These are phyloP conservation scores for Poteriospumella lacustris DNA, from an alignment of 108 stramenopile genomes.

Conservation along the genomic window DNA sequence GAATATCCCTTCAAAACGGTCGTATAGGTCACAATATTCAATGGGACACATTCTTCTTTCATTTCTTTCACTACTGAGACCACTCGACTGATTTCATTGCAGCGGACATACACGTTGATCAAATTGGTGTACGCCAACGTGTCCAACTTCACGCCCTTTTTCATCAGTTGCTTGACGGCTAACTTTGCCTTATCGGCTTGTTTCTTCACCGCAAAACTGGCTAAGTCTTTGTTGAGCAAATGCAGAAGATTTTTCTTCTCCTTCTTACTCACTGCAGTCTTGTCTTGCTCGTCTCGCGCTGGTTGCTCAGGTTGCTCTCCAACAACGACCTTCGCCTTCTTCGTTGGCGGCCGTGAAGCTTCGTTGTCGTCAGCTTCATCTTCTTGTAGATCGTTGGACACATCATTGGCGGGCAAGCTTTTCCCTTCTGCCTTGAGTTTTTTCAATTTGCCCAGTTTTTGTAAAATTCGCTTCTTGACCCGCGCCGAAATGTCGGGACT, in stretches of 20 bases:
- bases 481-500: not conserved
- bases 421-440: not conserved
- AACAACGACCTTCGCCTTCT: not conserved
- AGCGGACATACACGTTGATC: not conserved
- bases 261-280: not conserved
- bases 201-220: not conserved
- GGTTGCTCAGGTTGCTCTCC: not conserved
- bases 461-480: not conserved
- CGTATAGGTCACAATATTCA: conserved; percentile 8
- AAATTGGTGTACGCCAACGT: not conserved
- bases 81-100: not conserved
- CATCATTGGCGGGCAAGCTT: not conserved
- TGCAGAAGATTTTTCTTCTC: not conserved
- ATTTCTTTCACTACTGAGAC: conserved; percentile 9
- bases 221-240: not conserved
- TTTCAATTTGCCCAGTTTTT: not conserved
- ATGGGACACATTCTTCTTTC: conserved; percentile 7
- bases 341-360: too few relatives aligned
- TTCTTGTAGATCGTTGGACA: not conserved
- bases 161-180: not conserved
- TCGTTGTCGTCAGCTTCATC: not conserved
- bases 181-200: not conserved
- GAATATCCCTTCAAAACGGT: conserved; percentile 7
- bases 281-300: not conserved
- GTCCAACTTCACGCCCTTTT: not conserved